Base-by-base conservation (phyloP, 1,284 basidiomycete genomes). In the Heterobasidion annosum region DNA sequence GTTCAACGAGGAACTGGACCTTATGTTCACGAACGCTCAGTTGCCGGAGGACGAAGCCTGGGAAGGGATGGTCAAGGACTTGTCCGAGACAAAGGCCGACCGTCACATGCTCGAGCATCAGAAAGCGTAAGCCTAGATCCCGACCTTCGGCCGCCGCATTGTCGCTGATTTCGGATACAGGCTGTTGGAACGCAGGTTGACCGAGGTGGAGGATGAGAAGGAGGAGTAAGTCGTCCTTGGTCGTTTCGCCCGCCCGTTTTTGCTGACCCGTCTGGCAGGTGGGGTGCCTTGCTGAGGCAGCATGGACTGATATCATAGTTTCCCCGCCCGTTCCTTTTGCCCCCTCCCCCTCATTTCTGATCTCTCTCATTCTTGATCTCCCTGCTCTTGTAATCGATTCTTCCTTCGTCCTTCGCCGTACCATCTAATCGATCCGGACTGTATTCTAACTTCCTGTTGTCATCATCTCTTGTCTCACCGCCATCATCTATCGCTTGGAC, bases 1-100 rank as follows among this genome's bases (percentile, higher is more conserved):
- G 3, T 94, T 96, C 73, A 95, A 95, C 65, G 90, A 92, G 61
- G 93, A 95, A 66, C 76, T 96, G 40, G 91, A 93, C 61, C 82
- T 80, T 37, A 91, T 95, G 88, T 94, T 84, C 70, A 83, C 85
- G 53, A 89, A 92, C 56, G 80, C 79, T 16, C 79, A 84, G 56
- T 76, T 93, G 52, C 88, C 90, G 13, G 81, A 83, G 13, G 82
- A 85, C 46, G 88, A 91, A 61, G 89, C 90, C 1, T 91, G 87
- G 79, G 67, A 72, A 12, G 85, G 85, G 0, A 78, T 94, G 77
- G 77, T 82, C 16, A 70, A 71, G 48, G 89, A 94, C 64, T 71
- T 94, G 43, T 78, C 80, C 59, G 67, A 77, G 58, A 82, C 90
- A 18, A 93, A 93, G 68, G 82, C 85, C 60, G 70, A 76, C n/a